Percentiles rank a stretch among this genome's conserved stretches.
Conservation (phyloP, 768 basidiomycete genomes). For the Hebeloma cylindrosporum region DNA sequence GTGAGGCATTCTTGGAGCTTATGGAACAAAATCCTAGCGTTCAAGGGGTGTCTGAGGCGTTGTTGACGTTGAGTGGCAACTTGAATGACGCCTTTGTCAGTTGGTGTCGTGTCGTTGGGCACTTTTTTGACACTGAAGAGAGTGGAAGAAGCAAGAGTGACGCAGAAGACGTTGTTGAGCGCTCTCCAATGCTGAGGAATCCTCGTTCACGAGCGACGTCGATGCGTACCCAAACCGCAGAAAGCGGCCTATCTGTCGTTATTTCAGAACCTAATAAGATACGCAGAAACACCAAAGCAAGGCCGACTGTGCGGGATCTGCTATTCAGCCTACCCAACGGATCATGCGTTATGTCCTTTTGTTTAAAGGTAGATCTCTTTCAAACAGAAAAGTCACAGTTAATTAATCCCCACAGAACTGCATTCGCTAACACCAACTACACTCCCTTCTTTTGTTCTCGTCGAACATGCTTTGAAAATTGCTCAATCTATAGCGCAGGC, state of each 20-base stretch:
- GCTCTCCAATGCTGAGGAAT: conserved; percentile 4
- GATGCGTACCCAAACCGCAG: conserved; percentile 7
- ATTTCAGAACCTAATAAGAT: conserved; percentile 25
- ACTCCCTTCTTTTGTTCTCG: conserved; percentile 33
- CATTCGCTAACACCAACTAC: conserved; percentile 46
- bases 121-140: conserved; percentile 36
- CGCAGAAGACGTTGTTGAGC: conserved; percentile 8
- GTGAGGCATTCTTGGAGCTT: conserved; percentile 47
- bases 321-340: conserved; percentile 63
- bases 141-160: conserved; percentile 8
- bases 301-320: conserved; percentile 48
- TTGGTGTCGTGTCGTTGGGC: conserved; percentile 60
- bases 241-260: conserved; percentile 16
- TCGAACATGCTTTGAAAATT: conserved; percentile 27
- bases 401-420: conserved; percentile 41
- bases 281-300: conserved; percentile 21
- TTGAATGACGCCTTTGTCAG: conserved; percentile 56
- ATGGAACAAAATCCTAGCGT: conserved; percentile 62
- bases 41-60: conserved; percentile 61
- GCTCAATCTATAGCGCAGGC: conserved; percentile 27
- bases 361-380: conserved; percentile 46
- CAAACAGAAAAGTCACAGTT: conserved; percentile 1
- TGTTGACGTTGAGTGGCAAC: conserved; percentile 51
- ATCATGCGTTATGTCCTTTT: conserved; percentile 63
- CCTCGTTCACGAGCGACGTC: conserved; percentile 8